phyloP scores from a whole-genome alignment of 208 protist genomes.

The Wallacemonas sp. region DNA sequence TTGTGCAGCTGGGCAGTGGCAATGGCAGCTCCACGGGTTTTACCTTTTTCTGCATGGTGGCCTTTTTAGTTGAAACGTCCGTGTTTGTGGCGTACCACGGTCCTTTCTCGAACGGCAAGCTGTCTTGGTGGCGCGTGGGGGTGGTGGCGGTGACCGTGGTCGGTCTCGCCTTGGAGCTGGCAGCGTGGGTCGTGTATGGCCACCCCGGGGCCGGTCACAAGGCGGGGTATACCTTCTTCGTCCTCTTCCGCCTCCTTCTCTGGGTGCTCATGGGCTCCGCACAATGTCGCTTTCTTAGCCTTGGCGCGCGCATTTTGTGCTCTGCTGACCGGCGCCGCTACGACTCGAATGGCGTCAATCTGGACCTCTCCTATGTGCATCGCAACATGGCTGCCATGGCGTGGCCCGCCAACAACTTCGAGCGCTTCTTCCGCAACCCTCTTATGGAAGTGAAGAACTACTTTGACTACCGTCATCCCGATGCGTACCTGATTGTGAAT shows the following conservation, averaged over 20 bases:
- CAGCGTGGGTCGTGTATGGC: constrained; percentile 8
- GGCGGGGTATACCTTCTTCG: constrained; percentile 2
- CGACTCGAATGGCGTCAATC: constrained; percentile 86
- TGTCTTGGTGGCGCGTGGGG: constrained; percentile 10
- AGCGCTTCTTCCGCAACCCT: constrained; percentile 95
- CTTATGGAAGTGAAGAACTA: constrained; percentile 91
- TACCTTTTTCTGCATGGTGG: constrained; percentile 39
- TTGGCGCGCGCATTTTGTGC: constrained; percentile 41
- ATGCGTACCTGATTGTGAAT: constrained; percentile 70
- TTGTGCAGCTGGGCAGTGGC: constrained; percentile 23
- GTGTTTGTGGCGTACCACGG: constrained; percentile 35
- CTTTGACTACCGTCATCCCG: constrained; percentile 82
- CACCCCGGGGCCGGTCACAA: constrained; percentile 8
- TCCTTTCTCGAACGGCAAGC: neutral
- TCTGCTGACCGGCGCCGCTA: constrained; percentile 78
- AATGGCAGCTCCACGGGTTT: constrained; percentile 18
- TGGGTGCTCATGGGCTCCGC: constrained; percentile 14
- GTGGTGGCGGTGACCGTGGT: constrained; percentile 6
- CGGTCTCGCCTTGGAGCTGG: constrained; percentile 17
- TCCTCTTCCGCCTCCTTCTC: constrained; percentile 19
- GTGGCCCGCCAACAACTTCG: constrained; percentile 89
- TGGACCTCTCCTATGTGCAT: constrained; percentile 95
- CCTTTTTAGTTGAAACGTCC: constrained; percentile 21
- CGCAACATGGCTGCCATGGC: constrained; percentile 94
- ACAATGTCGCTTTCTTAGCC: constrained; percentile 8